Conservation (phyloP, 1,284 basidiomycete species). For the Papiliotrema fonsecae region DNA sequence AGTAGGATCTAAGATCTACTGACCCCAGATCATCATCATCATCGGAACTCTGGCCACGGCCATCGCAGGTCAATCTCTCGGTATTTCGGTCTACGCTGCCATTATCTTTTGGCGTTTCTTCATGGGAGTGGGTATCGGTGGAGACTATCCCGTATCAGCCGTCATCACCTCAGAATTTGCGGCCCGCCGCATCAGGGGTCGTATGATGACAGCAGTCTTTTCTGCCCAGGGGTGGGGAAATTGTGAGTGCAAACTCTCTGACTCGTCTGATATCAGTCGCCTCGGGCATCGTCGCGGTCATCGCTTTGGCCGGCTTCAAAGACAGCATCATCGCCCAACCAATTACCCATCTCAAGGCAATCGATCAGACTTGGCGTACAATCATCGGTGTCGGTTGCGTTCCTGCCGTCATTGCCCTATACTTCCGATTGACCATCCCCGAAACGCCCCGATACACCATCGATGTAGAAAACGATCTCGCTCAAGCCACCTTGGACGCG, state of each 20-base stretch:
- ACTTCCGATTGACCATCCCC: conserved; percentile 52
- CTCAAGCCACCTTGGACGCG: conserved; percentile 65
- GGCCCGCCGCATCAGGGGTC: conserved; percentile 58
- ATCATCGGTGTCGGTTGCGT: conserved; percentile 52
- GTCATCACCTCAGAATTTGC: conserved; percentile 64
- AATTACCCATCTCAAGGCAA: conserved; percentile 36
- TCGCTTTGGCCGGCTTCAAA: conserved; percentile 67
- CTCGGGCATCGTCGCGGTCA: conserved; percentile 64
- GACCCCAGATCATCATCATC: conserved; percentile 48
- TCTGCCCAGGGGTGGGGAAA: conserved; percentile 55
- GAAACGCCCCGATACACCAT: conserved; percentile 74
- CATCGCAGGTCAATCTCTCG: conserved; percentile 55
- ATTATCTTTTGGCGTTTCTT: conserved; percentile 62
- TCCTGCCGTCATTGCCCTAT: conserved; percentile 49
- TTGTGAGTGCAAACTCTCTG: conserved; percentile 17
- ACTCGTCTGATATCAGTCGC: conserved; percentile 6
- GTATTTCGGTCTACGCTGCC: conserved; percentile 64
- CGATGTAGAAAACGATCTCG: conserved; percentile 79
- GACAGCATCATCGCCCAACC: conserved; percentile 54
- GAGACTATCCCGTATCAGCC: conserved; percentile 57
- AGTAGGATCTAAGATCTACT: no score
- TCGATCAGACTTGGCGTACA: conserved; percentile 53
- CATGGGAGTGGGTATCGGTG: conserved; percentile 50
- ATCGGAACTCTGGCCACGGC: conserved; percentile 51
- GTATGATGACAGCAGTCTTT: conserved; percentile 54